These are phyloP conservation scores for Pontederia crassipes DNA, from an alignment of 176 grass and related monocot species.

Conservation along the genomic window DNA sequence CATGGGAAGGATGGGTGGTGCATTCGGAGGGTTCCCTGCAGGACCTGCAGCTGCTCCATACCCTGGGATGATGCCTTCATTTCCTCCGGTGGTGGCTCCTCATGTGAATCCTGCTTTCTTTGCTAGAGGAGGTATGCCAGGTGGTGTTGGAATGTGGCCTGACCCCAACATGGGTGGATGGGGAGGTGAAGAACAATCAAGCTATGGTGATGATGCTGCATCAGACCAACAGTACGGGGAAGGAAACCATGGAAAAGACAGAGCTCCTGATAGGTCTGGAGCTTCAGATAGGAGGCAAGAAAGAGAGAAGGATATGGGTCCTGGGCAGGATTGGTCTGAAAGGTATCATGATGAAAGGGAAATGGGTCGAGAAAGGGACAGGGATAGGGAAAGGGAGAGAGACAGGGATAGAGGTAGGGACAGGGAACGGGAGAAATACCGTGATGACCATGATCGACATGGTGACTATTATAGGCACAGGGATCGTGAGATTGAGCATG, in stretches of 20 bases:
- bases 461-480: slow-evolving; percentile 17
- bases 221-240: slow-evolving; percentile 74
- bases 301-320: neutral
- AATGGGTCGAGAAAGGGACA: neutral
- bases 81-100: slow-evolving; percentile 63
- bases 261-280: neutral
- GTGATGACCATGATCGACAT: slow-evolving; percentile 22
- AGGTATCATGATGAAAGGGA: slow-evolving; percentile 2
- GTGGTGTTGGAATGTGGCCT: slow-evolving; percentile 61
- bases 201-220: slow-evolving; percentile 72
- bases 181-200: slow-evolving; percentile 72
- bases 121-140: slow-evolving; percentile 52
- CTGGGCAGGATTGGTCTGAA: neutral
- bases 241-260: slow-evolving; percentile 29
- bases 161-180: slow-evolving; percentile 65
- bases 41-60: slow-evolving; percentile 51
- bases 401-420: slow-evolving; percentile 19
- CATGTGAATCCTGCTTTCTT: slow-evolving; percentile 95
- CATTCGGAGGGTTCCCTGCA: slow-evolving; percentile 59
- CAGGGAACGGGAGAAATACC: slow-evolving; percentile 15
- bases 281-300: slow-evolving; percentile 5
- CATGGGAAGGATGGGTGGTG: slow-evolving; percentile 80
- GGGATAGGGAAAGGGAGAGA: neutral
- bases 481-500: slow-evolving; percentile 19
- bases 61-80: slow-evolving; percentile 70